Percentiles rank a stretch among this genome's conserved stretches.
These are phyloP conservation scores for Phytophthora tubulina DNA, from an alignment of 352 stramenopile species.

Conservation along the genomic window DNA sequence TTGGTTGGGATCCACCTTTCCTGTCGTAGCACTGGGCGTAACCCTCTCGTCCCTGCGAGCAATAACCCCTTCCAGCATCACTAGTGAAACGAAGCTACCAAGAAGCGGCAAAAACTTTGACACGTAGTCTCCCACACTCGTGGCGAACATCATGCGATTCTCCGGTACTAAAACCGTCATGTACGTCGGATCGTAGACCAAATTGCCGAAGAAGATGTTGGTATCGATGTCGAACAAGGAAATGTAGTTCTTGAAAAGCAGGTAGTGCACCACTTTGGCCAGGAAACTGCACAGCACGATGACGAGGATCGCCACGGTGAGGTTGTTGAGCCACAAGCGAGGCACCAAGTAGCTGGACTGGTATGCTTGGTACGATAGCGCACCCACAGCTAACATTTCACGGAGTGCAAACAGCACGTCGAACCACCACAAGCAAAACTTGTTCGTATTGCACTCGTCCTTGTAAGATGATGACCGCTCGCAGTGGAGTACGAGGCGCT, in stretches of 20 bases:
- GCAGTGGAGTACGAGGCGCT: constrained; percentile 33
- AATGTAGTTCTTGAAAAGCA: constrained; percentile 22
- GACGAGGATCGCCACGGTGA: constrained; percentile 30
- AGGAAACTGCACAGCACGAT: constrained; percentile 26
- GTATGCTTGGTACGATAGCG: constrained; percentile 37
- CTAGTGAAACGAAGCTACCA: constrained; percentile 29
- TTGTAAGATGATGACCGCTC: constrained; percentile 10
- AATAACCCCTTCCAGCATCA: constrained; percentile 29
- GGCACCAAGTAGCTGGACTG: constrained; percentile 33
- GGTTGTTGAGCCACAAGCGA: constrained; percentile 22
- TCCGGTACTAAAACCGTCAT: constrained; percentile 23
- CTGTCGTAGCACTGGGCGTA: constrained; percentile 6
- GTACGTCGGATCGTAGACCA: constrained; percentile 35
- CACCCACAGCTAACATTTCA: constrained; percentile 29
- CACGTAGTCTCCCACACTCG: constrained; percentile 29
- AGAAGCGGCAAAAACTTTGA: constrained; percentile 31
- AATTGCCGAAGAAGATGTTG: constrained; percentile 11
- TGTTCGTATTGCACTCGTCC: constrained; percentile 5
- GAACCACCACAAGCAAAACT: constrained; percentile 11
- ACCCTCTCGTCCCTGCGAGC: constrained; percentile 30
- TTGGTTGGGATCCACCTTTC: constrained; percentile 17
- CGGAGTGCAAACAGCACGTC: constrained; percentile 21
- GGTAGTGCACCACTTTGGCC: constrained; percentile 27
- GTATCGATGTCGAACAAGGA: constrained; percentile 17
- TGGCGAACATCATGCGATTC: constrained; percentile 39